Base-by-base conservation (phyloP, 2,329 filamentous ascomycete species). In the Fusarium chuoi region DNA sequence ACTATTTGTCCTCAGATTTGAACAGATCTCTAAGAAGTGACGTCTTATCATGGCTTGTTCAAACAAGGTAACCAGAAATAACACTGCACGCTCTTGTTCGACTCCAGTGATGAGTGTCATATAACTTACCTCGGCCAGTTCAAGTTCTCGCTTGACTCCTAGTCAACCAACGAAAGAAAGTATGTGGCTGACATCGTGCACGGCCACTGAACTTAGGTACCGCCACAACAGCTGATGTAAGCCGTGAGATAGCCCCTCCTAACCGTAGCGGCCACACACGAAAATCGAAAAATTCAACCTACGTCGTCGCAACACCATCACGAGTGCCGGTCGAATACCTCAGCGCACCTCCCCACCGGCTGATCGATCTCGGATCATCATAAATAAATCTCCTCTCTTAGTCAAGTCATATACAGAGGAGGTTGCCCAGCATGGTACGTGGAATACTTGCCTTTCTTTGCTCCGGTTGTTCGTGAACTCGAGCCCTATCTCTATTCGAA, bases 401-500 rank as follows among this genome's bases (percentile, higher is more conserved):
- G 78, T 76, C 81, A 78, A 82, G 79, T 78, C 72, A 81, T 81
- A 78, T 76, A 80, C 77, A 84, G 85, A 86, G 83, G 84, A 87
- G 84, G 81, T 86, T 84, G 85, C 86, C 86, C 86, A 87, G 81
- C 81, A 87, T 87, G 82, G 82, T 84, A 78, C 81, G 86, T 81
- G 24, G 55, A 55, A 73, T 67, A 35, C 35, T 60, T 56, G n/a
- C 24, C 62, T 58, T 68, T 56, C 62, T 74, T 74, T 74, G 71
- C 65, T 65, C 62, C 38, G 28, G 38, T 49, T 60, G 67, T 60
- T 60, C 39, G 45, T 51, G 41, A 68, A 68, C 33, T 44, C 51
- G 26, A 56, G 56, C 68, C 64, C 73, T 71, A 75, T 74, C 68
- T 68, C 56, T 67, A 36, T 55, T 56, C 28, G 51, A 45, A 48